A percentile compares a stretch with the other conserved stretches of the same genome.
These are phyloP conservation scores for Lyophyllum semitale DNA, from an alignment of 768 basidiomycete species.

Conservation along the genomic window DNA sequence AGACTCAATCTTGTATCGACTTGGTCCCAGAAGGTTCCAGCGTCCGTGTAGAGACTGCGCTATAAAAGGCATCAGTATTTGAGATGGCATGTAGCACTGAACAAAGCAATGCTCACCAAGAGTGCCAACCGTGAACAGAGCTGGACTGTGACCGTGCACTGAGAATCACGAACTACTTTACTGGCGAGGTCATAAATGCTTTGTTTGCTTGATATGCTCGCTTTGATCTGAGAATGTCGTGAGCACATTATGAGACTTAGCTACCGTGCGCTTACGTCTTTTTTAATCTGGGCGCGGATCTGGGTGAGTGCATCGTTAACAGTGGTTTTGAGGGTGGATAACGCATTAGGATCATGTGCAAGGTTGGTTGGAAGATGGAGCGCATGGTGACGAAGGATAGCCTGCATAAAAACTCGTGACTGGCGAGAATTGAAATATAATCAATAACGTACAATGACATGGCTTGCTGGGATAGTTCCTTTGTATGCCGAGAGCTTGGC, in stretches of 20 bases:
- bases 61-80: too few species aligned
- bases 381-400: background rate
- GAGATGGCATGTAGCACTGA: too few species aligned
- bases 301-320: background rate
- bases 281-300: background rate
- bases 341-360: background rate
- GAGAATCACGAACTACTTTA: background rate
- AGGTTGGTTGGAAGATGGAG: background rate
- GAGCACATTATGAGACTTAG: background rate
- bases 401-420: background rate
- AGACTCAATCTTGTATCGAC: too few species aligned
- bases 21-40: too few species aligned
- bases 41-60: too few species aligned
- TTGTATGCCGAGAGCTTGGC: background rate
- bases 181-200: background rate
- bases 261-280: background rate
- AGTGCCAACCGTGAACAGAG: too few species aligned
- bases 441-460: background rate
- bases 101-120: too few species aligned
- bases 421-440: background rate
- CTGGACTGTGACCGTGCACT: too few species aligned
- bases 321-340: background rate
- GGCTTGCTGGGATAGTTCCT: background rate
- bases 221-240: background rate
- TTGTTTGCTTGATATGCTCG: background rate